Evolutionary conservation across 2,329 filamentous ascomycete genomes (phyloP).

Genomic region (Neurospora crassa): DNA sequence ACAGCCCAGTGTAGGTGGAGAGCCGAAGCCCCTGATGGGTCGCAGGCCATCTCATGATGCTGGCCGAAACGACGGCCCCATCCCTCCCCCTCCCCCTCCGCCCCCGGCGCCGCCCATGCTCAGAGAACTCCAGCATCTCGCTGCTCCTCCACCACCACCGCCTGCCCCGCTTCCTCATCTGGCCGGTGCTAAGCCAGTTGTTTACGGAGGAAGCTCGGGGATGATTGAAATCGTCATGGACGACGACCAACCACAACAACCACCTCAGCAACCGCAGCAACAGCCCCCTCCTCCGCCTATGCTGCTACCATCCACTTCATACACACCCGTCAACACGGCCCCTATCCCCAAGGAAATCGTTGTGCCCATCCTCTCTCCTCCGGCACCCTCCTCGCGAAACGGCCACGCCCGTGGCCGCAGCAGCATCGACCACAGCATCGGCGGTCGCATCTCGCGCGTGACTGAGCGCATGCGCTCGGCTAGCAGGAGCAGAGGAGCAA

Average conservation of each 20-base stretch:
- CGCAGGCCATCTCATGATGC: conserved; percentile 34
- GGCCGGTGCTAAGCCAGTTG: conserved; percentile 26
- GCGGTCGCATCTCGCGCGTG: conserved; percentile 45
- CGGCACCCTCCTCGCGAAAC: conserved; percentile 29
- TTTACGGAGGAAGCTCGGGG: conserved; percentile 39
- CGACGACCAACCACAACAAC: conserved; percentile 36
- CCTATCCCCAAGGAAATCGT: conserved; percentile 30
- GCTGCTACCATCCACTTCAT: conserved; percentile 26
- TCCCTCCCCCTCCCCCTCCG: conserved; percentile 43
- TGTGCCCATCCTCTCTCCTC: conserved; percentile 36
- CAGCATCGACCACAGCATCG: conserved; percentile 40
- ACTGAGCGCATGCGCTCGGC: conserved; percentile 52
- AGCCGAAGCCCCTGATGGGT: not conserved
- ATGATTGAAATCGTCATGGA: conserved; percentile 61
- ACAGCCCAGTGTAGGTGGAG: conserved; percentile 15
- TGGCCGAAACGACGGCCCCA: conserved; percentile 29
- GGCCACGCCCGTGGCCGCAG: conserved; percentile 50
- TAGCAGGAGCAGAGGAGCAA: conserved; percentile 42
- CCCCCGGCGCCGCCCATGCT: conserved; percentile 46
- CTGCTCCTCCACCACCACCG: conserved; percentile 50
- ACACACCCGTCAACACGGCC: conserved; percentile 16
- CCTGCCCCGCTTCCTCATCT: conserved; percentile 45
- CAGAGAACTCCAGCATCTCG: conserved; percentile 54
- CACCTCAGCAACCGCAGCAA: conserved; percentile 7
- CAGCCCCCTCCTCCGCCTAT: conserved; percentile 5